Conservation (phyloP, 176 grass and related monocot genomes). For the Eragrostis curvula region DNA sequence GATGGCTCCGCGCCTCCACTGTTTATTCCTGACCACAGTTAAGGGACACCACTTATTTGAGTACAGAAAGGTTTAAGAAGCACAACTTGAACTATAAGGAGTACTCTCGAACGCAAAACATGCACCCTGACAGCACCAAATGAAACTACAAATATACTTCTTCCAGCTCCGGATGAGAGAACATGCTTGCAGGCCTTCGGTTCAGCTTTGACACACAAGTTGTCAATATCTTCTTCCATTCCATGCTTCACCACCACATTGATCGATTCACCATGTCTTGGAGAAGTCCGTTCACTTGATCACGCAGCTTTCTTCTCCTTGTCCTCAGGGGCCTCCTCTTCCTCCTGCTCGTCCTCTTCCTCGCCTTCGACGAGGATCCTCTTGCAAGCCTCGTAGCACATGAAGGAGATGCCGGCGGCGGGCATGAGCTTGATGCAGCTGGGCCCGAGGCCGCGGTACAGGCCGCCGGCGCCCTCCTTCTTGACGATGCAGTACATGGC, state of each 20-base stretch:
- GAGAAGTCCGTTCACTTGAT: neutral
- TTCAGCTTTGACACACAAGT: neutral
- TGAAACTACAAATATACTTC: neutral
- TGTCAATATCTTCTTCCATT: neutral
- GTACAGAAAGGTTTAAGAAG: too few relatives aligned
- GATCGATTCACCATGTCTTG: neutral
- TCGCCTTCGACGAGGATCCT: conserved; percentile 71
- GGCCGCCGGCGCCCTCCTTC: conserved; percentile 62
- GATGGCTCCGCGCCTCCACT: too few relatives aligned
- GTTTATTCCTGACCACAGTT: too few relatives aligned
- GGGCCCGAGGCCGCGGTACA: conserved; percentile 79
- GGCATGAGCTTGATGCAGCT: conserved; percentile 93
- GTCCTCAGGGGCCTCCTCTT: neutral
- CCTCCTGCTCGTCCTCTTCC: conserved; percentile 30
- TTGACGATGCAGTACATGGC: conserved; percentile 74
- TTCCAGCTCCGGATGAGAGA: neutral
- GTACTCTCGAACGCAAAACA: neutral
- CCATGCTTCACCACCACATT: neutral
- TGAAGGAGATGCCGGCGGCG: conserved; percentile 86
- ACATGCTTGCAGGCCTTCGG: neutral
- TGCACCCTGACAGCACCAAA: neutral
- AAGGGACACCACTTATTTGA: too few relatives aligned
- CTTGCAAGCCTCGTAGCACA: conserved; percentile 94
- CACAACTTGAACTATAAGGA: too few relatives aligned
- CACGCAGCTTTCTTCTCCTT: conserved; percentile 23